A percentile compares a stretch with the other conserved stretches of the same genome.
Conservation (phyloP, 1,139 yeast genomes). For the Hanseniaspora gamundiae region DNA sequence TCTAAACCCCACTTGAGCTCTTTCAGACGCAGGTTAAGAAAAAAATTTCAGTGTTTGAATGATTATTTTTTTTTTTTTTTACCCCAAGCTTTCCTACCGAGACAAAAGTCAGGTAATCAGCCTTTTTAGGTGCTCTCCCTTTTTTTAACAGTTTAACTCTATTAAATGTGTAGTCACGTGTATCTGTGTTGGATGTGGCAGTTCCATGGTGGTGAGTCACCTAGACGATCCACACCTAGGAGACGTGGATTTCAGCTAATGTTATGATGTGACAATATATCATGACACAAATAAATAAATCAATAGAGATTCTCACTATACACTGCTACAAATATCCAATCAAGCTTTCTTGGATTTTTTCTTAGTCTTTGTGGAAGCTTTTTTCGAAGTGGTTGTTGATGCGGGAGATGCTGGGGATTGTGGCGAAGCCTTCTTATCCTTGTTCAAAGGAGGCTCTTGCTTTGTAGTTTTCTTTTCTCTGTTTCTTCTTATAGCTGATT, state of each 20-base stretch:
- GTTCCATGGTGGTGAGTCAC: too few relatives aligned
- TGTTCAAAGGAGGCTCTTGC: slow-evolving; percentile 11
- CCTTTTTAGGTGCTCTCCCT: too few relatives aligned
- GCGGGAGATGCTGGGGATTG: too few relatives aligned
- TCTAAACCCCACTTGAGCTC: background rate
- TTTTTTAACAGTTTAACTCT: too few relatives aligned
- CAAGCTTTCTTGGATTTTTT: background rate
- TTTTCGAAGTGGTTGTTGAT: background rate
- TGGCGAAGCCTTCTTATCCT: background rate
- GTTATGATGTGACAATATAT: too few relatives aligned
- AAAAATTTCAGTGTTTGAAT: background rate
- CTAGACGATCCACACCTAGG: too few relatives aligned
- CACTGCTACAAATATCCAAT: background rate
- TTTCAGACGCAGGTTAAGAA: background rate
- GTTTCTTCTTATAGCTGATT: slow-evolving; percentile 55
- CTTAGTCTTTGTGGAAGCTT: background rate
- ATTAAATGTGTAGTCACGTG: too few relatives aligned
- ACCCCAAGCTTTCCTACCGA: background rate
- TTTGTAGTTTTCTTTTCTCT: slow-evolving; percentile 24
- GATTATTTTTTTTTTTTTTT: background rate
- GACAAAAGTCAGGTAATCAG: too few relatives aligned
- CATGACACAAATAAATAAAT: too few relatives aligned
- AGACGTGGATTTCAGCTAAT: too few relatives aligned
- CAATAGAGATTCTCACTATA: too few relatives aligned
- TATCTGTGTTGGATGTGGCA: too few relatives aligned